Conservation (phyloP, 2,329 filamentous ascomycete species). For the Colletotrichum tropicale region DNA sequence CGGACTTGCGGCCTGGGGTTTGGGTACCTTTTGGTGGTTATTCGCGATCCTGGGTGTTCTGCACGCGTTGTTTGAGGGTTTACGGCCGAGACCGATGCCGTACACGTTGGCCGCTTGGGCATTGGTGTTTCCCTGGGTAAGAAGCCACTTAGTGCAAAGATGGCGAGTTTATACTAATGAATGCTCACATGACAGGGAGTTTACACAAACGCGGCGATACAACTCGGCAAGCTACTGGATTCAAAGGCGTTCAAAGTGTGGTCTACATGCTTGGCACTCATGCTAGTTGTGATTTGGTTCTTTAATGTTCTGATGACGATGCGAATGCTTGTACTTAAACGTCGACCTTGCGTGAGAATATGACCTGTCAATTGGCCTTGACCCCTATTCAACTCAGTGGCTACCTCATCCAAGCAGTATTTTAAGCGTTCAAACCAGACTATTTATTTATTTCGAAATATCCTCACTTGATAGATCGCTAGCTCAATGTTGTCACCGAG, state of each 20-base stretch:
- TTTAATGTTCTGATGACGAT: not conserved
- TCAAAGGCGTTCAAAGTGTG: constrained; percentile 40
- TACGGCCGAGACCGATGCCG: constrained; percentile 21
- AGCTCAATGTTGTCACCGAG: not conserved
- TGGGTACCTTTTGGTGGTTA: constrained; percentile 45
- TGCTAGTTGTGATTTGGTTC: constrained; percentile 37
- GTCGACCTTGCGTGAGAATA: not conserved
- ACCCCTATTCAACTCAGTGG: fast-evolving
- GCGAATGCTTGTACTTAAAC: not conserved
- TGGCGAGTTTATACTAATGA: not conserved
- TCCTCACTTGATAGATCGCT: not conserved
- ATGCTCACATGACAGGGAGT: constrained; percentile 32
- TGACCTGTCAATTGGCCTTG: not conserved
- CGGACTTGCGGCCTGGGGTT: constrained; percentile 42
- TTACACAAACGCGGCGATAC: constrained; percentile 40
- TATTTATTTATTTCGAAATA: not conserved
- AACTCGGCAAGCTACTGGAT: constrained; percentile 40
- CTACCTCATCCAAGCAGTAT: not conserved
- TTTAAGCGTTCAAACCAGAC: not conserved
- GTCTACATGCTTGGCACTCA: constrained; percentile 36
- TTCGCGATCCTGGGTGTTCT: constrained; percentile 39
- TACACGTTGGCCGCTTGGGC: constrained; percentile 38
- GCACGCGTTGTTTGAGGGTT: constrained; percentile 21
- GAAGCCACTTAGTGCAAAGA: not conserved
- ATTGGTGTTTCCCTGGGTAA: constrained; percentile 42